Conservation (phyloP, 23 red algal genomes). For the Gracilaria domingensis region DNA sequence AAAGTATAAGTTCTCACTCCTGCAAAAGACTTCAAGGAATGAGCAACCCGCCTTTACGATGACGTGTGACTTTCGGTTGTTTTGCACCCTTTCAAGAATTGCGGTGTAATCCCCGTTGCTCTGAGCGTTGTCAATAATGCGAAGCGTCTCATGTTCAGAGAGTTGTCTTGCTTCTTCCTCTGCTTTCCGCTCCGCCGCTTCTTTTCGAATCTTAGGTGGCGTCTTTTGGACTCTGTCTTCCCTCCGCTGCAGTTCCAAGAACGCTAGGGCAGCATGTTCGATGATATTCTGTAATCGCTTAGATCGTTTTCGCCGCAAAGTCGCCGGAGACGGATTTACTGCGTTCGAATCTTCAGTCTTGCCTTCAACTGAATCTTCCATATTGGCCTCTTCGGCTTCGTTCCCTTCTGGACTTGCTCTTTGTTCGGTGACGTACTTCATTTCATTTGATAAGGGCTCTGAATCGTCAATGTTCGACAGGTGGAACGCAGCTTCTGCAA, state of each 20-base stretch:
- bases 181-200: slow-evolving; percentile 43
- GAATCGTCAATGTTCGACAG: slow-evolving; percentile 30
- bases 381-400: background rate
- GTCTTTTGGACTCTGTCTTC: slow-evolving; percentile 38
- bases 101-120: slow-evolving; percentile 12
- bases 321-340: background rate
- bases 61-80: slow-evolving; percentile 27
- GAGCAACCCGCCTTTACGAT: slow-evolving; percentile 29
- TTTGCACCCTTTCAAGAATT: slow-evolving; percentile 27
- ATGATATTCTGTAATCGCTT: slow-evolving; percentile 54
- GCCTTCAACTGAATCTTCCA: background rate
- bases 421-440: slow-evolving; percentile 3
- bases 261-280: slow-evolving; percentile 46
- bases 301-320: slow-evolving; percentile 45
- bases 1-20: slow-evolving; percentile 37
- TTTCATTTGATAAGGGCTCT: background rate
- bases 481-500: slow-evolving; percentile 23
- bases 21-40: slow-evolving; percentile 30
- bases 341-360: background rate
- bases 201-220: slow-evolving; percentile 46
- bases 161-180: slow-evolving; percentile 38
- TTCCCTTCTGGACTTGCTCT: background rate
- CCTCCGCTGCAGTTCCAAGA: slow-evolving; percentile 48
- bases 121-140: slow-evolving; percentile 31
- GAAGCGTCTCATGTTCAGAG: slow-evolving; percentile 35